A percentile compares a stretch with the other conserved stretches of the same genome.
Conservation (phyloP, 2,329 filamentous ascomycete species). For the Aureobasidium sp. region DNA sequence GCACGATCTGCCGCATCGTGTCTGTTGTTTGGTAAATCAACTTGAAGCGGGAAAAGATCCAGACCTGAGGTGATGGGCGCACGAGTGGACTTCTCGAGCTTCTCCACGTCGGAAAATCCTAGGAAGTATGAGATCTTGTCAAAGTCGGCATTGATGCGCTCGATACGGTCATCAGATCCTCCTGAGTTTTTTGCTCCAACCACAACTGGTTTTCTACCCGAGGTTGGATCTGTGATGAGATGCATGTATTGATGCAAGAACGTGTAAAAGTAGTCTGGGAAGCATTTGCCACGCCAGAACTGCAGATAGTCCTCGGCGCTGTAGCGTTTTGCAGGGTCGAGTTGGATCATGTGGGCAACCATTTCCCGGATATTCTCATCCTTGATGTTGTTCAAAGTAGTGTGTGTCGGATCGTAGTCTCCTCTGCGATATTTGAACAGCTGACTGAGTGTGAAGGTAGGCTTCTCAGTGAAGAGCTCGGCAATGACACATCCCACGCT, state of each 20-base stretch:
- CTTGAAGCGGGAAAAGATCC: conserved; percentile 66
- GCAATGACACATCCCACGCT: conserved; percentile 95
- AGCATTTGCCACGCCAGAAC: conserved; percentile 85
- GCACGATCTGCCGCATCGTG: conserved; percentile 55
- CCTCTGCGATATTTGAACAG: conserved; percentile 88
- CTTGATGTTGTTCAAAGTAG: conserved; percentile 75
- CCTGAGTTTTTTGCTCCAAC: conserved; percentile 63
- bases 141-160: conserved; percentile 87
- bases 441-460: conserved; percentile 96
- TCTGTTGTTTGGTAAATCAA: conserved; percentile 81
- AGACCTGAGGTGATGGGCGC: conserved; percentile 39
- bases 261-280: conserved; percentile 93
- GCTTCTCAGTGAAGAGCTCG: conserved; percentile 87
- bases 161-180: conserved; percentile 88
- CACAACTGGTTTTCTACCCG: conserved; percentile 64
- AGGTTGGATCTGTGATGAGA: conserved; percentile 82
- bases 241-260: conserved; percentile 98
- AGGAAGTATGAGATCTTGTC: conserved; percentile 96
- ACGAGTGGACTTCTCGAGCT: conserved; percentile 17
- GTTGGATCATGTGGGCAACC: conserved; percentile 90
- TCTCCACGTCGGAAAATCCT: conserved; percentile 37
- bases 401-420: conserved; percentile 80
- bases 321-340: conserved; percentile 85
- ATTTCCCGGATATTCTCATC: conserved; percentile 81
- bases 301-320: conserved; percentile 89